Conservation (phyloP, 179 eudicot genomes). For the Sideroxylon spinosum region DNA sequence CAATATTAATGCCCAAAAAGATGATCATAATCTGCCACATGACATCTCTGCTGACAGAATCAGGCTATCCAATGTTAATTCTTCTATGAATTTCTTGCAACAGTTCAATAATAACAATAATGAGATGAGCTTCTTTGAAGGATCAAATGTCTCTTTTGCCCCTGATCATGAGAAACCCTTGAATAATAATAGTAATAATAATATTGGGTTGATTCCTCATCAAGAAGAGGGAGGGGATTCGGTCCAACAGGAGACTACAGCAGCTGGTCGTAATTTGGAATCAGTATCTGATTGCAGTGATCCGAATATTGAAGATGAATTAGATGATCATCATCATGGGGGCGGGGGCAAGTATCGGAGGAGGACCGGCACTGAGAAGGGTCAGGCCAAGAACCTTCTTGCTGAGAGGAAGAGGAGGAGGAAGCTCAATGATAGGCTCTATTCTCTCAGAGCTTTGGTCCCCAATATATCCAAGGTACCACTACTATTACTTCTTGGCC, state of each 20-base stretch:
- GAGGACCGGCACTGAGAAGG: slow-evolving; percentile 40
- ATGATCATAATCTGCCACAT: slow-evolving; percentile 26
- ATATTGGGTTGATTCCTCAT: neutral
- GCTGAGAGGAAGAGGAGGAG: slow-evolving; percentile 91
- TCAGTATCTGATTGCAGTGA: slow-evolving; percentile 70
- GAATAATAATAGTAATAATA: no score
- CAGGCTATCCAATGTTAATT: slow-evolving; percentile 20
- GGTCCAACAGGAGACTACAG: slow-evolving; percentile 32
- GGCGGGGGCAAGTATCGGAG: slow-evolving; percentile 38
- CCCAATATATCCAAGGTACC: slow-evolving; percentile 87
- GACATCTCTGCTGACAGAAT: slow-evolving; percentile 31
- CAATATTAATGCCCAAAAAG: neutral
- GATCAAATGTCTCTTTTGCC: slow-evolving; percentile 23
- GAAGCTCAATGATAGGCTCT: slow-evolving; percentile 86
- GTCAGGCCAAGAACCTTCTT: slow-evolving; percentile 69
- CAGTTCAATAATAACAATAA: slow-evolving; percentile 38
- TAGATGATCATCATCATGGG: slow-evolving; percentile 31
- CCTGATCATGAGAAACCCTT: neutral
- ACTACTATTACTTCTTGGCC: neutral
- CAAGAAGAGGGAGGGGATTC: slow-evolving; percentile 37
- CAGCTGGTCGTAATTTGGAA: slow-evolving; percentile 31
- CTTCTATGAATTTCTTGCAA: slow-evolving; percentile 44
- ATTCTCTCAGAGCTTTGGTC: slow-evolving; percentile 69
- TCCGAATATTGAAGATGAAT: slow-evolving; percentile 51
- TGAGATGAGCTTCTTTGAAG: slow-evolving; percentile 32